phyloP scores from a whole-genome alignment of 805 yeast genomes.

The Candida sonorensis region DNA sequence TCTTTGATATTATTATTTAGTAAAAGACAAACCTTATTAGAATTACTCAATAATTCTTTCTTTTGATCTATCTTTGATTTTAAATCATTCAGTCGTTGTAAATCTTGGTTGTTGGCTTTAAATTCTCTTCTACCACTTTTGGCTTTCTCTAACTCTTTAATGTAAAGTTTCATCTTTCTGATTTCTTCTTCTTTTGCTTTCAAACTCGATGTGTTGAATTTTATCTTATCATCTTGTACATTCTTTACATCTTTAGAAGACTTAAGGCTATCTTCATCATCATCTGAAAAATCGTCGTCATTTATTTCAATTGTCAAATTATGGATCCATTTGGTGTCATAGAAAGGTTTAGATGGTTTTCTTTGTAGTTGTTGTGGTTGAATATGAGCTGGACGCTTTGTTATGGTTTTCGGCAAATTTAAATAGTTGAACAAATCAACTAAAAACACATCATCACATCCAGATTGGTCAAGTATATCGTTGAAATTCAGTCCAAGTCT shows the following conservation, averaged over 20 bases:
- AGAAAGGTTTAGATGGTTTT: constrained; percentile 7
- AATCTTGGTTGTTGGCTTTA: neutral
- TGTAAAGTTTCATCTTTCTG: constrained; percentile 12
- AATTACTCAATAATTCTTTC: constrained; percentile 3
- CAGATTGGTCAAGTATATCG: constrained; percentile 12
- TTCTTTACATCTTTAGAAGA: too few relatives aligned
- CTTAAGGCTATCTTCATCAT: constrained; percentile 3
- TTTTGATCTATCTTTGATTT: constrained; percentile 4
- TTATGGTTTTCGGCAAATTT: constrained; percentile 3
- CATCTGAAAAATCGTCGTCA: constrained; percentile 39
- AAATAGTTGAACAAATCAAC: constrained; percentile 7
- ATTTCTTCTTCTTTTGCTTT: constrained; percentile 13
- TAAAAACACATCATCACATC: constrained; percentile 12
- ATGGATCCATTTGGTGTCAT: constrained; percentile 13
- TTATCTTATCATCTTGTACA: constrained; percentile 1
- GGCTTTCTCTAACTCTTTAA: constrained; percentile 9
- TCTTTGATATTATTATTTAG: constrained; percentile 9
- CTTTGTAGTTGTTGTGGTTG: neutral
- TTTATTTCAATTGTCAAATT: constrained; percentile 12
- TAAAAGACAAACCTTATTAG: constrained; percentile 6
- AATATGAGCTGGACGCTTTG: too few relatives aligned
- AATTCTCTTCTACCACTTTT: neutral
- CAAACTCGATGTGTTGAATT: constrained; percentile 2
- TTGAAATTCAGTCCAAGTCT: constrained; percentile 15
- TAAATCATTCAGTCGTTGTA: constrained; percentile 1